Evolutionary conservation across 306 rosid species (phyloP).

Genomic region (Pyrus bretschneideri): DNA sequence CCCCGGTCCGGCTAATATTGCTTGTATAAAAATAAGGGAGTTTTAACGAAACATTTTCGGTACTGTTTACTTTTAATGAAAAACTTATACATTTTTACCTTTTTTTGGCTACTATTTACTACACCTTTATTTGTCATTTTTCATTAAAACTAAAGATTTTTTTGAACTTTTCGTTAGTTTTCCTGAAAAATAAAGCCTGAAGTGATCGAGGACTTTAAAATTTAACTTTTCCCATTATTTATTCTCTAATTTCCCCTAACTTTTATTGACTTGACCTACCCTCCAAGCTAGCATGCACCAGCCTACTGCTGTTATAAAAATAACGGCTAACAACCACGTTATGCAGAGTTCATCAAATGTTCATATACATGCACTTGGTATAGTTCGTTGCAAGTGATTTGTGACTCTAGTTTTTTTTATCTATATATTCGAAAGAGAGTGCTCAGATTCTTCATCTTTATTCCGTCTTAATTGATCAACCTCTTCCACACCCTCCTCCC

Average conservation of each 20-base stretch:
- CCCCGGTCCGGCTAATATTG: too few relatives aligned
- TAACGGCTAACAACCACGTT: background rate
- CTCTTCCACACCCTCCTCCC: background rate
- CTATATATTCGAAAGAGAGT: background rate
- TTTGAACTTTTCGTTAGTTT: too few relatives aligned
- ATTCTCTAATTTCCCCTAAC: background rate
- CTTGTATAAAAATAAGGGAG: too few relatives aligned
- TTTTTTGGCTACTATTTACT: too few relatives aligned
- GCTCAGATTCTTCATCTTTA: background rate
- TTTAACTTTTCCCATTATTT: background rate
- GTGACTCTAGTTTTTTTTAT: background rate
- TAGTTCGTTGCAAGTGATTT: background rate
- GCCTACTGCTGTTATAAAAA: background rate
- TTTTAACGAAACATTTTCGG: too few relatives aligned
- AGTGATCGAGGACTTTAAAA: background rate
- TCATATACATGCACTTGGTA: background rate
- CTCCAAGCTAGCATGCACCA: background rate
- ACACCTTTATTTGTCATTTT: too few relatives aligned
- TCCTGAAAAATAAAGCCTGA: too few relatives aligned
- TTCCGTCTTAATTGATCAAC: background rate
- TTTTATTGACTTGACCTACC: background rate
- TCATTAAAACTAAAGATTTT: too few relatives aligned
- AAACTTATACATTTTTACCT: rapidly evolving
- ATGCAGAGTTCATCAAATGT: background rate
- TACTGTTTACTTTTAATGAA: too few relatives aligned